These are phyloP conservation scores for Erythrobasidium yunnanense DNA, from an alignment of 768 basidiomycete genomes.

Conservation along the genomic window DNA sequence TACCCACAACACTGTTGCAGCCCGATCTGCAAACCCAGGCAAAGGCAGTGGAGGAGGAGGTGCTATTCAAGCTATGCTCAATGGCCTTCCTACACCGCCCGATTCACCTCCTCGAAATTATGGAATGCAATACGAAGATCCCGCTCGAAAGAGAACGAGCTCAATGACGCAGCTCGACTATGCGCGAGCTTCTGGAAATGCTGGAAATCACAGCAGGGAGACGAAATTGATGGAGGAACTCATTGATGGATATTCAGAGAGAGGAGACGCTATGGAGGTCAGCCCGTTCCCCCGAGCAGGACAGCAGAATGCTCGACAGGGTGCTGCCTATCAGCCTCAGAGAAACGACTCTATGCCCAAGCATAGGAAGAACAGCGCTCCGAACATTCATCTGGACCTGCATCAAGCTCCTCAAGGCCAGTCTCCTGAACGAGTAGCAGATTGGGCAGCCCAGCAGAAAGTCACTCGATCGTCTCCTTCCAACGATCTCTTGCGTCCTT, in stretches of 20 bases:
- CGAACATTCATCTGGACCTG: not conserved
- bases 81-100: conserved; percentile 4
- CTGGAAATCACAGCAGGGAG: not conserved
- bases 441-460: conserved; percentile 27
- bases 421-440: conserved; percentile 29
- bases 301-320: too few species aligned
- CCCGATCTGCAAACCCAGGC: not conserved
- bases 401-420: conserved; percentile 15
- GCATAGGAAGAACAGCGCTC: too few species aligned
- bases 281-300: not conserved
- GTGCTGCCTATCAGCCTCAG: too few species aligned
- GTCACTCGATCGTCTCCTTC: not conserved
- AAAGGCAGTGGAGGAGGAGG: not conserved
- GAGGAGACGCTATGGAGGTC: not conserved
- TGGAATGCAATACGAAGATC: not conserved
- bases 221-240: conserved; percentile 26
- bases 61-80: not conserved
- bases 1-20: not conserved
- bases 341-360: too few species aligned
- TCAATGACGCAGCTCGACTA: conserved; percentile 3
- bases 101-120: not conserved
- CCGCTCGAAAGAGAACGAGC: too few species aligned
- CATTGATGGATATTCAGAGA: conserved; percentile 21
- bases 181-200: not conserved
- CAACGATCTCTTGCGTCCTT: not conserved